Conservation (phyloP, 345 rosid species). For the Arabidopsis suecica region DNA sequence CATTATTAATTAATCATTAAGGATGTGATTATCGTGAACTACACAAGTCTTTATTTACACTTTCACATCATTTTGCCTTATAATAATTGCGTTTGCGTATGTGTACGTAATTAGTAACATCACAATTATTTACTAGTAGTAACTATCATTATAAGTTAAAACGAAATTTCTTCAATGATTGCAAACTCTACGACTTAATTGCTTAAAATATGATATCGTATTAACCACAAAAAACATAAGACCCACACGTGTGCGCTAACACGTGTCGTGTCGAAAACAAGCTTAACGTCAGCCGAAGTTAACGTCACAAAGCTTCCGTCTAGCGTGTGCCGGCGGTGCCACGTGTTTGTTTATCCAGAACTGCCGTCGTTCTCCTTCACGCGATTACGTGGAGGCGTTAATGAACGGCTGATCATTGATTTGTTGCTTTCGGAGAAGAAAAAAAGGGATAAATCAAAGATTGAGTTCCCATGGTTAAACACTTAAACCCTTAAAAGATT, state of each 20-base stretch:
- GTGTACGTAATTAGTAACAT: not conserved
- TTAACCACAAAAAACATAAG: too few species aligned
- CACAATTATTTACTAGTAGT: not conserved
- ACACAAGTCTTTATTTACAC: slow-evolving; percentile 31
- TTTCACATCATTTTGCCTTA: slow-evolving; percentile 11
- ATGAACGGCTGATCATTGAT: slow-evolving; percentile 23
- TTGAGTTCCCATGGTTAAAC: not conserved
- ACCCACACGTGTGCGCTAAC: too few species aligned
- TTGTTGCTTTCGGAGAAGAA: slow-evolving; percentile 43
- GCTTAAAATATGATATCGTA: too few species aligned
- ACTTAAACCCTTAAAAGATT: not conserved
- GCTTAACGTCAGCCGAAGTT: slow-evolving; percentile 4
- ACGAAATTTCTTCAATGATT: slow-evolving; percentile 25
- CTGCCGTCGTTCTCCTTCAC: slow-evolving; percentile 27
- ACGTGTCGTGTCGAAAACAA: too few species aligned
- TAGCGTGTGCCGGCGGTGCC: slow-evolving; percentile 19
- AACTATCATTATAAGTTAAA: slow-evolving; percentile 17
- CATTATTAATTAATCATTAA: slow-evolving; percentile 36
- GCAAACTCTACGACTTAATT: too few species aligned
- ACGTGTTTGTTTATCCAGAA: slow-evolving; percentile 20
- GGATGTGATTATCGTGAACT: slow-evolving; percentile 18
- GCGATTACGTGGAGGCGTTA: slow-evolving; percentile 43
- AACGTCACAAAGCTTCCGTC: slow-evolving; percentile 16
- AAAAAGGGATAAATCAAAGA: not conserved
- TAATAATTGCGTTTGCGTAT: slow-evolving; percentile 1